A percentile compares a stretch with the other conserved stretches of the same genome.
Conservation (phyloP, 1,284 basidiomycete genomes). For the Ceratorhiza oryzae-sativae region DNA sequence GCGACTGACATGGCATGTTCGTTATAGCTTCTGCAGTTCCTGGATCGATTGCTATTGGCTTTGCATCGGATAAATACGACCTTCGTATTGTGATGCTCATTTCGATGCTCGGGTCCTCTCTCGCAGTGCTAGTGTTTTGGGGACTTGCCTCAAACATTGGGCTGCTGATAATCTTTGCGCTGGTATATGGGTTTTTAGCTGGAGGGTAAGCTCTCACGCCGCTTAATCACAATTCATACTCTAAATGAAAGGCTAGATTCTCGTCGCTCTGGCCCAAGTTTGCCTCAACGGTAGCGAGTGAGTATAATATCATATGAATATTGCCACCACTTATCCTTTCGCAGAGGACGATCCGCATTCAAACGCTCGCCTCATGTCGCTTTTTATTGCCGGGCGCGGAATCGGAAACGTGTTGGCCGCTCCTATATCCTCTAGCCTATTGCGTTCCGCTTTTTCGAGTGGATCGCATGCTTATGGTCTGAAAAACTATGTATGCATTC, state of each 20-base stretch:
- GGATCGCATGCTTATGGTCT: slow-evolving; percentile 32
- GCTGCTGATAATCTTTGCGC: slow-evolving; percentile 39
- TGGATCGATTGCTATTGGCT: slow-evolving; percentile 41
- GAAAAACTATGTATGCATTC: slow-evolving; percentile 32
- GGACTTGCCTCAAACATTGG: slow-evolving; percentile 40
- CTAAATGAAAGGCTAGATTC: slow-evolving; percentile 22
- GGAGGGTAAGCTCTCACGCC: slow-evolving; percentile 39
- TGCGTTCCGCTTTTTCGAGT: slow-evolving; percentile 14
- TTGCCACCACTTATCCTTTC: neutral
- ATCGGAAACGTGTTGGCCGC: slow-evolving; percentile 36
- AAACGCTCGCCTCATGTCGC: slow-evolving; percentile 41
- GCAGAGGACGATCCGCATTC: slow-evolving; percentile 42
- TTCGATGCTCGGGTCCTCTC: slow-evolving; percentile 41
- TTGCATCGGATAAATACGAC: slow-evolving; percentile 41
- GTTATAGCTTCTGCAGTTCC: slow-evolving; percentile 40
- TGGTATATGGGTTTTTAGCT: slow-evolving; percentile 42
- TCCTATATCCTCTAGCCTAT: slow-evolving; percentile 26
- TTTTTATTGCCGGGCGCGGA: slow-evolving; percentile 40
- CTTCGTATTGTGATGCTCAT: slow-evolving; percentile 39
- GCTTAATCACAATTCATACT: neutral
- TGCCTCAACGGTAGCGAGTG: slow-evolving; percentile 41
- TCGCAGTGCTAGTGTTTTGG: slow-evolving; percentile 42
- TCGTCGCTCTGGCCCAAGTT: slow-evolving; percentile 43
- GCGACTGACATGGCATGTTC: neutral
- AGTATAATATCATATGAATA: neutral